Conservation (phyloP, 2,329 filamentous ascomycete species). For the Trichoderma atroviride region DNA sequence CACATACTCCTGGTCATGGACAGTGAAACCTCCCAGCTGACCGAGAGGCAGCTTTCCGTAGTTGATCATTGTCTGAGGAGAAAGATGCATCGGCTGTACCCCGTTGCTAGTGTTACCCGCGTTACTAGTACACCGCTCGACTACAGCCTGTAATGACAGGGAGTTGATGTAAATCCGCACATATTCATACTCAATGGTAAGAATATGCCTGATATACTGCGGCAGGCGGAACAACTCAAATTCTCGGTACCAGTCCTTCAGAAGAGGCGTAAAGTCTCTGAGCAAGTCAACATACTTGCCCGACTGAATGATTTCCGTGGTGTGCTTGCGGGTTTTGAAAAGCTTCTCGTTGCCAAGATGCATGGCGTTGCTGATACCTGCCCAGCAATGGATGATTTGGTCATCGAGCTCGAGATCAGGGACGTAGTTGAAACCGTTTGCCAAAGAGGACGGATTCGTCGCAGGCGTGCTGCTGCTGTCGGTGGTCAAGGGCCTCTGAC, state of each 20-base stretch:
- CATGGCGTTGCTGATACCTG: constrained; percentile 90
- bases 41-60: constrained; percentile 66
- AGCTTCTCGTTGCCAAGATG: constrained; percentile 85
- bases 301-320: constrained; percentile 83
- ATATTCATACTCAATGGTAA: constrained; percentile 95
- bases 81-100: constrained; percentile 46
- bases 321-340: constrained; percentile 85
- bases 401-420: constrained; percentile 68
- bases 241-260: constrained; percentile 77
- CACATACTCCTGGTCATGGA: constrained; percentile 72
- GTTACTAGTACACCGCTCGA: constrained; percentile 86
- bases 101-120: constrained; percentile 52
- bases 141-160: constrained; percentile 88
- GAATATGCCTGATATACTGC: constrained; percentile 69
- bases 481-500: constrained; percentile 52
- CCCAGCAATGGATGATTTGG: constrained; percentile 84
- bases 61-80: constrained; percentile 66
- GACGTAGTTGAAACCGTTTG: constrained; percentile 66
- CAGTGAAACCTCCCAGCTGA: constrained; percentile 64
- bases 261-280: constrained; percentile 76
- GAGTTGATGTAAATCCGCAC: constrained; percentile 94
- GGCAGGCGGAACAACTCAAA: constrained; percentile 77
- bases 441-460: constrained; percentile 59
- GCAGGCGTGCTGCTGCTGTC: constrained; percentile 64
- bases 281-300: constrained; percentile 82